phyloP scores from a whole-genome alignment of 169 alveolate genomes.

The Cryptosporidium felis region DNA sequence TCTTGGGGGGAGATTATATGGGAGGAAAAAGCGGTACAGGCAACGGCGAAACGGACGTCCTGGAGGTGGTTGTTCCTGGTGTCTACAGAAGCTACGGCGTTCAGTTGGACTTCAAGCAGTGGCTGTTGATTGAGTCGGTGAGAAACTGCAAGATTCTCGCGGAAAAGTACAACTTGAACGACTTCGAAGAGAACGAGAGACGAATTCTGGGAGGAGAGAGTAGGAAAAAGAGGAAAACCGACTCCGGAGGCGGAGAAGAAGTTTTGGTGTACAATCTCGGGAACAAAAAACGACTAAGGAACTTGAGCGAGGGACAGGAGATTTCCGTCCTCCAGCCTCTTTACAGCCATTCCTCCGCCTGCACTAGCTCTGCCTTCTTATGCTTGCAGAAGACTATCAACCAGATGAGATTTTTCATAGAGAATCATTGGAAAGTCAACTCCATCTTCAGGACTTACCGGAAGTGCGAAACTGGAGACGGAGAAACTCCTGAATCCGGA shows the following conservation, averaged over 20 bases:
- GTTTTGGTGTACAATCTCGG: conserved; percentile 1
- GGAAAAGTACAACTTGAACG: conserved; percentile 17
- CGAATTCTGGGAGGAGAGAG: neutral
- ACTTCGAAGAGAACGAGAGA: neutral
- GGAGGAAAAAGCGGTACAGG: neutral
- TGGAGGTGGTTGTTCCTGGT: conserved; percentile 57
- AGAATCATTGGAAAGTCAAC: neutral
- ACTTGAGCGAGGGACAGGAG: neutral
- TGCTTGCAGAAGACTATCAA: conserved; percentile 41
- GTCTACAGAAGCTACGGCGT: conserved; percentile 44
- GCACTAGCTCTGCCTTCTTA: conserved; percentile 39
- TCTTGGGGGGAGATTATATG: neutral
- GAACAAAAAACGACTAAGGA: neutral
- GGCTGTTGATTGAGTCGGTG: conserved; percentile 46
- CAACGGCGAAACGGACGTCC: neutral
- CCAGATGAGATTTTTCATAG: conserved; percentile 13
- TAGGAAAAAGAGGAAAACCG: neutral
- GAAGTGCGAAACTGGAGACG: neutral
- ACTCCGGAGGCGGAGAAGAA: neutral
- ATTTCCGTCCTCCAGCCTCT: conserved; percentile 9
- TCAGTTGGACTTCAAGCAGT: conserved; percentile 35
- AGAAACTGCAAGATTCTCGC: conserved; percentile 30
- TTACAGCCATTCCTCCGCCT: conserved; percentile 39
- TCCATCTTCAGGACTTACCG: neutral
- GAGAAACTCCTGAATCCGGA: neutral